Evolutionary conservation across 2,329 filamentous ascomycete genomes (phyloP), one percentile per base, ranked within the genome.

Genomic region (Neophaeococcomyces aloes): DNA sequence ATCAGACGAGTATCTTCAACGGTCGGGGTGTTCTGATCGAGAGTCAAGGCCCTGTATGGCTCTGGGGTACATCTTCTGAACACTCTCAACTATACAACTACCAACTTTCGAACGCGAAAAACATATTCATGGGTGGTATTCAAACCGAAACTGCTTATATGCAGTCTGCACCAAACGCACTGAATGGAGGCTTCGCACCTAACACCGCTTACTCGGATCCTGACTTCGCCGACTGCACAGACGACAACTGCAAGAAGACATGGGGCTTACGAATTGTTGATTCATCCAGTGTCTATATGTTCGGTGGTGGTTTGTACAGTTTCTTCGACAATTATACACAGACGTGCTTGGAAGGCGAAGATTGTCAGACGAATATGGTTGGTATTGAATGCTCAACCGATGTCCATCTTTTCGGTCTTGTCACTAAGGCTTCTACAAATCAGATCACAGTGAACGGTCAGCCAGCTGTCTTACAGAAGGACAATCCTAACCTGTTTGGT

Each of bases 91-190:
- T 78, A 7, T 80, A 79, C 65, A 89, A 95, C 69, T 94, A 94
- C 69, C 83, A 94, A 64, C 68, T 95, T 57, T 68, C 74, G 58
- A 80, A 81, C 49, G 85, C 87, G 2, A 72, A 78, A 57, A 82
- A 88, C 58, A 72, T 94, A 50, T 94, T 83, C 68, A 81, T 93
- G 74, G 80, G 76, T 8, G 67, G 85, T 39, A 86, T 94, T 56
- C 88, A 95, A 67, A 85, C 84, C 3, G 89, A 95, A 67, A 94
- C 87, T 4, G 83, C 87, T 25, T 87, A 85, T 53, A 62, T 59
- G 47, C 78, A 70, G 86, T 82, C 72, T 85, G 94, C 66, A 76
- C 82, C 60, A 88, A 89, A 67, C 86, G 87, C 3, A 74, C 82
- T 53, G 76, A 85, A 2, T 71, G 83, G 80, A 58, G 53, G 55